Percentiles rank a stretch among this genome's conserved stretches.
Conservation (phyloP, 2,329 filamentous ascomycete species). For the Alternaria alternata region DNA sequence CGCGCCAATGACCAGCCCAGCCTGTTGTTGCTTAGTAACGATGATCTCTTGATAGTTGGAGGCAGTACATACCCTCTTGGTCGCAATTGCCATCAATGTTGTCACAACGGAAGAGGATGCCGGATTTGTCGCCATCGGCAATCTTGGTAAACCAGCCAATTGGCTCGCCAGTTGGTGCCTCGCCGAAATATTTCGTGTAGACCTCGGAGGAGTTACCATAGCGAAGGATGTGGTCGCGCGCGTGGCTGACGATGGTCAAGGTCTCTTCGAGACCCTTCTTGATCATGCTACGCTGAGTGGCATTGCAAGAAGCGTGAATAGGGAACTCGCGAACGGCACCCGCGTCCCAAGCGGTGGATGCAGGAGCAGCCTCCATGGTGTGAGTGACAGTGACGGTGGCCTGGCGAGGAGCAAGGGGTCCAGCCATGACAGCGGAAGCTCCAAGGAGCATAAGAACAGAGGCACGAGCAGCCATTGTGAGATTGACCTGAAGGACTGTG, state of each 20-base stretch:
- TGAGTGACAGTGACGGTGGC: constrained; percentile 33
- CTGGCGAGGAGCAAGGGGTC: constrained; percentile 34
- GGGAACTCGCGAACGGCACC: constrained; percentile 54
- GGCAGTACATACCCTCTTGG: constrained; percentile 34
- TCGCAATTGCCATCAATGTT: constrained; percentile 71
- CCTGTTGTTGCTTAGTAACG: constrained; percentile 49
- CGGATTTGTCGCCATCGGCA: constrained; percentile 64
- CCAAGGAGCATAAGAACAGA: constrained; percentile 36
- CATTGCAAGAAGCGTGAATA: constrained; percentile 73
- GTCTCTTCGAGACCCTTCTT: constrained; percentile 66
- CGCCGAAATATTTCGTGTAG: constrained; percentile 73
- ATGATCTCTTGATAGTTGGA: neutral
- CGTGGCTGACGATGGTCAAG: constrained; percentile 65
- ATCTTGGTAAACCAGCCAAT: constrained; percentile 71
- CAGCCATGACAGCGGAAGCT: constrained; percentile 39
- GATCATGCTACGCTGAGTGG: constrained; percentile 66
- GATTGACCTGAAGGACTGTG: constrained; percentile 3
- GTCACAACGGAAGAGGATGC: constrained; percentile 72
- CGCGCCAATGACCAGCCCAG: constrained; percentile 74
- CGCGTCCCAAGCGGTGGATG: constrained; percentile 40
- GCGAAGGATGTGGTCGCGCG: constrained; percentile 67
- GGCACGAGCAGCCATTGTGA: constrained; percentile 34
- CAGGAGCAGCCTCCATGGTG: constrained; percentile 13
- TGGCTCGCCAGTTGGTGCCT: constrained; percentile 63
- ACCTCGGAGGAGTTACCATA: constrained; percentile 66